These are phyloP conservation scores for Wallemia ichthyophaga DNA, from an alignment of 1,284 basidiomycete species.

Conservation along the genomic window DNA sequence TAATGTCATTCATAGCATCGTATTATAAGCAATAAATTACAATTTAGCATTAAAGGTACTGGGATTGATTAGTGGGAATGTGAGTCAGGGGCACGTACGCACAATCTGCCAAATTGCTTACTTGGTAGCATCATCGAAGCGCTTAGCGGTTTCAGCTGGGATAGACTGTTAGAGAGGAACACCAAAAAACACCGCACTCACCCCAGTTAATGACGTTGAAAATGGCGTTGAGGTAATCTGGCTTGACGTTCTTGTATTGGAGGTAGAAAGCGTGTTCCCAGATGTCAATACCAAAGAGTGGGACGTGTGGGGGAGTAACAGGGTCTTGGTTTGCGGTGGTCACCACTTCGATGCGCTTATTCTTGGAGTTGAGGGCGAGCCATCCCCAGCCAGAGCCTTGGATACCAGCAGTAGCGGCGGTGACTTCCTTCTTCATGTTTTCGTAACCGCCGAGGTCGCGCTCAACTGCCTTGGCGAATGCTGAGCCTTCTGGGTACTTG, in stretches of 20 bases:
- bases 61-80: neutral
- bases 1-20: neutral
- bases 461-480: slow-evolving; percentile 36
- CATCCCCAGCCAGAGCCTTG: slow-evolving; percentile 85
- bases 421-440: slow-evolving; percentile 33
- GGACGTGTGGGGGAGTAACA: slow-evolving; percentile 25
- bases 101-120: neutral
- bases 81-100: neutral
- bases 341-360: slow-evolving; percentile 34
- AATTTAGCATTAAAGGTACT: neutral
- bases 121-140: neutral
- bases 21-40: neutral
- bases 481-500: slow-evolving; percentile 13
- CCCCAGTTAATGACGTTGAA: slow-evolving; percentile 11
- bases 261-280: slow-evolving; percentile 17
- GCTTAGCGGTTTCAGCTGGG: neutral
- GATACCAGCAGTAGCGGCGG: slow-evolving; percentile 42
- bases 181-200: neutral
- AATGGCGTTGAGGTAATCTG: slow-evolving; percentile 40
- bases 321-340: slow-evolving; percentile 78
- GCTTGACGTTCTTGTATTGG: slow-evolving; percentile 45
- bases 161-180: neutral
- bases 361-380: slow-evolving; percentile 36
- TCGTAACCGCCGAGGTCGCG: slow-evolving; percentile 34
- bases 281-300: slow-evolving; percentile 63